A percentile compares a stretch with the other conserved stretches of the same genome.
phyloP scores from a whole-genome alignment of 345 rosid species.

The Physaria fendleri region DNA sequence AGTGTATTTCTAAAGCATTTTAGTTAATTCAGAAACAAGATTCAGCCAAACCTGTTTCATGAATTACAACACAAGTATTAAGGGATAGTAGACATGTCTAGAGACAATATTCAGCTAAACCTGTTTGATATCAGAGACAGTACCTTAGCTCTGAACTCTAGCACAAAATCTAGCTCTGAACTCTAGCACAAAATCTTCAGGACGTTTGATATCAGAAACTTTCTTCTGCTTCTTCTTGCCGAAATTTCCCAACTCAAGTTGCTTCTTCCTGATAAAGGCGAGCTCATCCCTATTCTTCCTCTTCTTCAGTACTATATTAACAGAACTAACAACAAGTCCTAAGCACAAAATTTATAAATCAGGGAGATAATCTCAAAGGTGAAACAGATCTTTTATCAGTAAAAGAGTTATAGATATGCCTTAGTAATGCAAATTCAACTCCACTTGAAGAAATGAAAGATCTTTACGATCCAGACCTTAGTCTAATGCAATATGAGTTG shows the following conservation, averaged over 20 bases:
- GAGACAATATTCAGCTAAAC: background rate
- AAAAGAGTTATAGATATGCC: too few species aligned
- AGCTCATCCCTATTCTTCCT: constrained; percentile 73
- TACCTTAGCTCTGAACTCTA: constrained; percentile 67
- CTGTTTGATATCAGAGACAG: background rate
- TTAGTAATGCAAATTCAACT: background rate
- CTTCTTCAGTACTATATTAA: constrained; percentile 90
- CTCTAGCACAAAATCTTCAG: constrained; percentile 68
- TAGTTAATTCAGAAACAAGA: background rate
- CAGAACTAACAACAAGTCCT: too few species aligned
- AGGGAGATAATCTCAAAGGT: too few species aligned
- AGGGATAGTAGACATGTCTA: background rate
- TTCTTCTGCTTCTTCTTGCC: constrained; percentile 42
- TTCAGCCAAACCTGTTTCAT: background rate
- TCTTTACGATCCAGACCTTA: background rate
- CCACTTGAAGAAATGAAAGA: background rate
- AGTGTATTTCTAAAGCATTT: background rate
- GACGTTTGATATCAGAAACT: constrained; percentile 64
- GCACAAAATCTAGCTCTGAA: constrained; percentile 63
- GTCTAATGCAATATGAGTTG: background rate
- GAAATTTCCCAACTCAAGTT: constrained; percentile 58
- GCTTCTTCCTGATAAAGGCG: constrained; percentile 66
- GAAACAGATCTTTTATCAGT: too few species aligned
- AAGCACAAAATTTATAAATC: too few species aligned
- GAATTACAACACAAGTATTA: background rate